These are phyloP conservation scores for Opeltia flavorubescens DNA, from an alignment of 495 filamentous ascomycete genomes.

Conservation along the genomic window DNA sequence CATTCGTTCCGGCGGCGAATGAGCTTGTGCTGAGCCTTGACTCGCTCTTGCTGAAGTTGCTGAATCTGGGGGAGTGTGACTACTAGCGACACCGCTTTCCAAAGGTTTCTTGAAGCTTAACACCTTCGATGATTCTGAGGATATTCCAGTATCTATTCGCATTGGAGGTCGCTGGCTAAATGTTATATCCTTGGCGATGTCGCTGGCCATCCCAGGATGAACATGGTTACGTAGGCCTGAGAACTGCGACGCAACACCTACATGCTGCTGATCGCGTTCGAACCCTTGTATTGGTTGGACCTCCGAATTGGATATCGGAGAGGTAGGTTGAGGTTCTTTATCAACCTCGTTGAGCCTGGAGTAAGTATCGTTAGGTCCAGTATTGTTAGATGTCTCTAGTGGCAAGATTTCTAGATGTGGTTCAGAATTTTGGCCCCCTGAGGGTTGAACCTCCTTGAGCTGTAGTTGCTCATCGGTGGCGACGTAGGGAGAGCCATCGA, in stretches of 20 bases:
- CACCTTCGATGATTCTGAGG: constrained; percentile 1
- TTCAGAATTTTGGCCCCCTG: background rate
- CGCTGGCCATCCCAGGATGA: constrained; percentile 9
- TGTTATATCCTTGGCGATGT: constrained; percentile 11
- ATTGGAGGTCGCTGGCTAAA: constrained; percentile 18
- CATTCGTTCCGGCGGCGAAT: constrained; percentile 37
- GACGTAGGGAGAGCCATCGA: constrained; percentile 6
- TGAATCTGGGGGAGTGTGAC: constrained; percentile 5
- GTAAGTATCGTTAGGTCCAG: too few species aligned
- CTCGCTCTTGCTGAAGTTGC: constrained; percentile 9
- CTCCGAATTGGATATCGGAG: background rate
- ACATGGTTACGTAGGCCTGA: constrained; percentile 9
- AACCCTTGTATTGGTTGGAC: background rate
- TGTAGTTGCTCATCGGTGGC: constrained; percentile 37
- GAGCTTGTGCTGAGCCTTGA: constrained; percentile 14
- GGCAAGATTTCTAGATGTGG: background rate
- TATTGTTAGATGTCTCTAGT: too few species aligned
- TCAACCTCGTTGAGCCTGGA: too few species aligned
- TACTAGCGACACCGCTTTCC: background rate
- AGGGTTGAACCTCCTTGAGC: constrained; percentile 33
- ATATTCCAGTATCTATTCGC: constrained; percentile 15
- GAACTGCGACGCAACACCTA: background rate
- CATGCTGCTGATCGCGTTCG: background rate
- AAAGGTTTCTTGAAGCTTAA: constrained; percentile 5
- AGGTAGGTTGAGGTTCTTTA: too few species aligned